Evolutionary conservation across 2,329 filamentous ascomycete species (phyloP), one percentile per base, ranked within the genome.

Genomic region (Cladosporium halotolerans): DNA sequence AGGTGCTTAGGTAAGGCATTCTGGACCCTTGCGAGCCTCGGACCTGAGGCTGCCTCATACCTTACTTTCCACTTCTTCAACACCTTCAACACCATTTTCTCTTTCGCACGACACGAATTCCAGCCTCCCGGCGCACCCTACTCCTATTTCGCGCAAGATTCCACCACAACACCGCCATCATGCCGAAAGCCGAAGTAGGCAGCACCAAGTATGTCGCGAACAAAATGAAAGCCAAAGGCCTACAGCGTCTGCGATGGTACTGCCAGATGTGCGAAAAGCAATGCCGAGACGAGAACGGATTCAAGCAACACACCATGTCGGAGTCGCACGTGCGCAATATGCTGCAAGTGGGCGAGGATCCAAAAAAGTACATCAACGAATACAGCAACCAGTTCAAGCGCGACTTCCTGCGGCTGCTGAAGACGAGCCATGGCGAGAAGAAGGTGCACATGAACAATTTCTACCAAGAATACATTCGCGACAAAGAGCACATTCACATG

Each of bases 161-260:
- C 7, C 7, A 5, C 23, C 23, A 42, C 33, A 42, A 42, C 38
- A 59, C 58, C 59, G 55, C 62, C 60, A 85, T 68, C 49, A 97
- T 97, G 92, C 85, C 86, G 50, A 89, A 88, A 76, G 93, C 93
- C 64, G 93, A 97, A 76, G 84, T 89, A 51, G 93, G 93, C 58
- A 88, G 85, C 53, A 89, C 86, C n/a, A 97, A 96, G 74, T 82
- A 89, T 69, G 80, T 97, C 56, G 83, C 81, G 72, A 97, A 97
- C 75, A 86, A 90, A 73, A 85, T 96, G 76, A 96, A 96, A 73
- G 81, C 83, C 58, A 86, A 89, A 69, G 84, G 84, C 40, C 71
- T 83, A 13, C 86, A 93, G 65, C 81, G 92, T 6, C 77, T 99
- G 51, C 82, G 92, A 68, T 99, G 89, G 88, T 97, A 91, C 74